phyloP scores from a whole-genome alignment of 768 basidiomycete genomes.

The Pisolithus sp. region DNA sequence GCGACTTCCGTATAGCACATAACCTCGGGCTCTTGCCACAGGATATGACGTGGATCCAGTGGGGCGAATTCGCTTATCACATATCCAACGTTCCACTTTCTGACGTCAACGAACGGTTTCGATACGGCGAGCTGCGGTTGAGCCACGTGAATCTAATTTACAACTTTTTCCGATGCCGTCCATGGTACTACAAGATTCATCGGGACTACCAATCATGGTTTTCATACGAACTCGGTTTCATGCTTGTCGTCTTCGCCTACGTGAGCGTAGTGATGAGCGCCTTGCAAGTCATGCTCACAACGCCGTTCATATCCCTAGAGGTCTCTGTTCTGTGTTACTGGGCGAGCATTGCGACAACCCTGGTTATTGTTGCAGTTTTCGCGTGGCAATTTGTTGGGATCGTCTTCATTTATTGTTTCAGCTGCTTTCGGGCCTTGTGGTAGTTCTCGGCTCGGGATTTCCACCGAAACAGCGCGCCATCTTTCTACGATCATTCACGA shows the following conservation, averaged over 20 bases:
- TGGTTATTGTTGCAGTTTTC: background rate
- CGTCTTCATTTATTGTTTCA: background rate
- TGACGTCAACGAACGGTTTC: slow-evolving; percentile 4
- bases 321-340: slow-evolving; percentile 1
- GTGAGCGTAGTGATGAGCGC: slow-evolving; percentile 2
- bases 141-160: slow-evolving; percentile 3
- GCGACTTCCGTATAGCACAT: slow-evolving; percentile 4
- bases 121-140: slow-evolving; percentile 9
- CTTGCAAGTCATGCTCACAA: slow-evolving; percentile 4
- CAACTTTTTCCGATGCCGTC: slow-evolving; percentile 2
- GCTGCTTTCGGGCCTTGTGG: background rate
- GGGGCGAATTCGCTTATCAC: slow-evolving; percentile 1
- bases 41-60: slow-evolving; percentile 1
- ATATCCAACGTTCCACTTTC: background rate
- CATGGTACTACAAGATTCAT: slow-evolving; percentile 5
- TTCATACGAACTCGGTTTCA: slow-evolving; percentile 2
- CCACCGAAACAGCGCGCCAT: too few relatives aligned
- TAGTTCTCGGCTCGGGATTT: background rate
- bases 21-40: slow-evolving; percentile 1
- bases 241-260: slow-evolving; percentile 4
- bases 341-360: background rate
- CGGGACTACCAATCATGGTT: slow-evolving; percentile 6
- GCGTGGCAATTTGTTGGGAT: slow-evolving; percentile 1
- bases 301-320: background rate
- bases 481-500: too few relatives aligned